These are phyloP conservation scores for Rhododendron kiyosumense DNA, from an alignment of 148 eudicot genomes.

Conservation along the genomic window DNA sequence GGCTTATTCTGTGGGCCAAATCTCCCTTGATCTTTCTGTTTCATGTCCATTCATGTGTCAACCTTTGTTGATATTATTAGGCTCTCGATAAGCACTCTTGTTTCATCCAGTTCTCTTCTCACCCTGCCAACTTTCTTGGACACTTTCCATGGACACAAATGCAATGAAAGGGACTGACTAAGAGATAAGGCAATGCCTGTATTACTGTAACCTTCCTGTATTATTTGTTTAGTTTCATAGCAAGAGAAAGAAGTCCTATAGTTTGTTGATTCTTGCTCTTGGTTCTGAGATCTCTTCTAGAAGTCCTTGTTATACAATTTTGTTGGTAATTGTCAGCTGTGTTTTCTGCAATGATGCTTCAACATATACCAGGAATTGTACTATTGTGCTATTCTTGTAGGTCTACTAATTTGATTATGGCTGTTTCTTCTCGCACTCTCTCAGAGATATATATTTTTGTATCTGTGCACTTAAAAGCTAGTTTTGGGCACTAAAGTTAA, in stretches of 20 bases:
- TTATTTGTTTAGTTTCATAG: not conserved
- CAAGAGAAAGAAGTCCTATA: not conserved
- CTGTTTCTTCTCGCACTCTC: not conserved
- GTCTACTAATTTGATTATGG: not conserved
- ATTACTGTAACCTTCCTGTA: not conserved
- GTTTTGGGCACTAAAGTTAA: not conserved
- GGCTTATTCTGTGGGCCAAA: not conserved
- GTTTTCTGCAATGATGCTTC: not conserved
- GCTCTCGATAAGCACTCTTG: not conserved
- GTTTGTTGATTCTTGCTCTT: not conserved
- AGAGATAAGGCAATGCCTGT: not conserved
- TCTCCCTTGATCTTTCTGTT: not conserved
- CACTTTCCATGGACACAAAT: not conserved
- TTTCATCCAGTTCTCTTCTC: not conserved
- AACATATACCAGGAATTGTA: not conserved
- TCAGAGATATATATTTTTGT: not conserved
- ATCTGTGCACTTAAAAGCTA: not conserved
- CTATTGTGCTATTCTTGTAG: not conserved
- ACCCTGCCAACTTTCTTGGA: not conserved
- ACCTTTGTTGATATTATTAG: not conserved
- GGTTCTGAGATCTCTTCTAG: not conserved
- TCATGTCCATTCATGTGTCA: not conserved
- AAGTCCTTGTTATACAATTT: not conserved
- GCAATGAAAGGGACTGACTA: constrained; percentile 4
- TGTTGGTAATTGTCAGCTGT: not conserved